These are phyloP conservation scores for Phlyctochytrium bullatum DNA, from an alignment of 192 early-diverging fungal species.

Conservation along the genomic window DNA sequence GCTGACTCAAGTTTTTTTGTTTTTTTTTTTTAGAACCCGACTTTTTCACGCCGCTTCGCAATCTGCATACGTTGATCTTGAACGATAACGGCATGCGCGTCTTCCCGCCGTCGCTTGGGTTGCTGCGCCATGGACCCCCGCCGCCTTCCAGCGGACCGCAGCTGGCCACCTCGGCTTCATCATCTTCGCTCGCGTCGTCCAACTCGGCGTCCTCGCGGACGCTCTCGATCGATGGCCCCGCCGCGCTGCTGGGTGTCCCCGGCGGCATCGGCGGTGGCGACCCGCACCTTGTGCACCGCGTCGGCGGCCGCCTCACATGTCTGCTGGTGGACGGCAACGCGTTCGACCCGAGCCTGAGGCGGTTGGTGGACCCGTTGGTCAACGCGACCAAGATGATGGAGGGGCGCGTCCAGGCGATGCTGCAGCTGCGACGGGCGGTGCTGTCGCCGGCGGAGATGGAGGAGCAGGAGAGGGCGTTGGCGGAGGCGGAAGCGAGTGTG, in stretches of 20 bases:
- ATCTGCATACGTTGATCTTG: conserved; percentile 32
- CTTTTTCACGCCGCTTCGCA: conserved; percentile 18
- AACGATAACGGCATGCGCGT: conserved; percentile 28
- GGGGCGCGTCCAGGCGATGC: conserved; percentile 2
- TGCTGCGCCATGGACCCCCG: conserved; percentile 31
- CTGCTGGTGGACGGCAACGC: conserved; percentile 12
- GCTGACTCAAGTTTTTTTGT: too few relatives aligned
- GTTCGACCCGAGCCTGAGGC: conserved; percentile 6
- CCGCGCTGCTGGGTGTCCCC: not conserved
- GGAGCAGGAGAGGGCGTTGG: not conserved
- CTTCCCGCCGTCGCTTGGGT: conserved; percentile 47
- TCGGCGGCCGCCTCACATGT: conserved; percentile 15
- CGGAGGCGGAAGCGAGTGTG: not conserved
- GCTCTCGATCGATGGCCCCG: conserved; percentile 10
- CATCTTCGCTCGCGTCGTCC: too few relatives aligned
- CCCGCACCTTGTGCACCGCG: not conserved
- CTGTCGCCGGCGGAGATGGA: not conserved
- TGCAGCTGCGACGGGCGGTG: conserved; percentile 4
- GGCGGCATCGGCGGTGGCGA: not conserved
- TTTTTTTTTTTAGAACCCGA: conserved; percentile 12
- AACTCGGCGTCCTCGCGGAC: too few relatives aligned
- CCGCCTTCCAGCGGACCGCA: too few relatives aligned
- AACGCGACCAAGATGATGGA: conserved; percentile 10
- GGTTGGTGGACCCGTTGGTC: conserved; percentile 23
- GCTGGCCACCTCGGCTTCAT: too few relatives aligned